Evolutionary conservation across 1,139 yeast species (phyloP).

Genomic region (Saccharomycopsis crataegensis): DNA sequence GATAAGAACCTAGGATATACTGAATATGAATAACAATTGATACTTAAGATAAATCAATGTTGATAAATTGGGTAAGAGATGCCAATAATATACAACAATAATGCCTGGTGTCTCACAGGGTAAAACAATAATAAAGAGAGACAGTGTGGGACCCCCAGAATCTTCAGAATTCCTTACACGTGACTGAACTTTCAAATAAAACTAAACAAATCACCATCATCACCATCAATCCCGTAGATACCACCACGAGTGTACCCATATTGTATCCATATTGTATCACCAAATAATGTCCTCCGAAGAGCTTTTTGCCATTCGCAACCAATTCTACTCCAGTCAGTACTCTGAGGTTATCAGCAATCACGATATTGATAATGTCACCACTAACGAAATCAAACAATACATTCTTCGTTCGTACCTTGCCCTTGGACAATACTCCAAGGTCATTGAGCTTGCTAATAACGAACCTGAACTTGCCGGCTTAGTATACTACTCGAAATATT

Average conservation of each 20-base stretch:
- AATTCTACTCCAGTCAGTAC: conserved; percentile 16
- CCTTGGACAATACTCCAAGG: conserved; percentile 4
- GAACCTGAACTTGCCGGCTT: not conserved
- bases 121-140: too few species aligned
- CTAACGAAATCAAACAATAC: conserved; percentile 5
- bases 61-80: too few species aligned
- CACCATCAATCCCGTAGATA: not conserved
- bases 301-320: conserved; percentile 6
- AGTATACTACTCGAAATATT: not conserved
- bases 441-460: not conserved
- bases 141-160: too few species aligned
- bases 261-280: too few species aligned
- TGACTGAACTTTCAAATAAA: not conserved
- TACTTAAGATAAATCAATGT: too few species aligned
- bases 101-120: too few species aligned
- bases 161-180: too few species aligned
- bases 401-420: conserved; percentile 14
- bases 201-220: not conserved
- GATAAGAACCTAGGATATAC: too few species aligned
- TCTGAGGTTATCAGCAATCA: not conserved
- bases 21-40: too few species aligned
- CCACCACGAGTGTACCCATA: too few species aligned
- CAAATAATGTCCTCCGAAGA: too few species aligned
- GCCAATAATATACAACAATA: too few species aligned
- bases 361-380: not conserved